phyloP scores from a whole-genome alignment of 1,284 basidiomycete genomes.

The Apiotrichum gracile region DNA sequence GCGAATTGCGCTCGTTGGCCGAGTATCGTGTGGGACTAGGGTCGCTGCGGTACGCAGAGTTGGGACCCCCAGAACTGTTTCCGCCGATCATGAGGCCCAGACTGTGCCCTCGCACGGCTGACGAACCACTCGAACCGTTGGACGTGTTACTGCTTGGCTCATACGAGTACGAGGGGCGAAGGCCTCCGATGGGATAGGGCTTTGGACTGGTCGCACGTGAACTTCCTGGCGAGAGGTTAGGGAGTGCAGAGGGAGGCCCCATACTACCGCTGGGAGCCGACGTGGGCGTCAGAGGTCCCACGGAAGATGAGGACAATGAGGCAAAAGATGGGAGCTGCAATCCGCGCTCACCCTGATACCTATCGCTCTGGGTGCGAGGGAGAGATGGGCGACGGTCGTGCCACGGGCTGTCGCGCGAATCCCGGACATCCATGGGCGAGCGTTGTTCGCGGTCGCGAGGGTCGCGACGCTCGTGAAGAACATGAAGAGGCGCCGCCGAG shows the following conservation, averaged over 20 bases:
- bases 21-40: slow-evolving; percentile 1
- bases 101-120: not conserved
- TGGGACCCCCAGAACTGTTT: not conserved
- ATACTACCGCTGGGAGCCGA: slow-evolving; percentile 5
- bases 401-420: slow-evolving; percentile 5
- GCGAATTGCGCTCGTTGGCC: not conserved
- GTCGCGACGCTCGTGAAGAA: slow-evolving; percentile 11
- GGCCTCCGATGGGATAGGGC: slow-evolving; percentile 2
- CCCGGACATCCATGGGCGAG: slow-evolving; percentile 1
- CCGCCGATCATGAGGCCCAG: not conserved
- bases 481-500: slow-evolving; percentile 10
- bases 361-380: slow-evolving; percentile 12
- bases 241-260: slow-evolving; percentile 9
- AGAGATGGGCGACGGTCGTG: slow-evolving; percentile 8
- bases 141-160: slow-evolving; percentile 1
- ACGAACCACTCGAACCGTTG: not conserved
- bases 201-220: slow-evolving; percentile 8
- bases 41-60: slow-evolving; percentile 3
- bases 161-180: slow-evolving; percentile 14
- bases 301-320: slow-evolving; percentile 1
- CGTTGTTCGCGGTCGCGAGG: slow-evolving; percentile 5
- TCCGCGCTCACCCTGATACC: slow-evolving; percentile 4
- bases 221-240: slow-evolving; percentile 4
- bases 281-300: slow-evolving; percentile 9
- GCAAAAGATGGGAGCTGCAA: slow-evolving; percentile 13